Conservation (phyloP, 257 asterid species). For the Petrea volubilis region DNA sequence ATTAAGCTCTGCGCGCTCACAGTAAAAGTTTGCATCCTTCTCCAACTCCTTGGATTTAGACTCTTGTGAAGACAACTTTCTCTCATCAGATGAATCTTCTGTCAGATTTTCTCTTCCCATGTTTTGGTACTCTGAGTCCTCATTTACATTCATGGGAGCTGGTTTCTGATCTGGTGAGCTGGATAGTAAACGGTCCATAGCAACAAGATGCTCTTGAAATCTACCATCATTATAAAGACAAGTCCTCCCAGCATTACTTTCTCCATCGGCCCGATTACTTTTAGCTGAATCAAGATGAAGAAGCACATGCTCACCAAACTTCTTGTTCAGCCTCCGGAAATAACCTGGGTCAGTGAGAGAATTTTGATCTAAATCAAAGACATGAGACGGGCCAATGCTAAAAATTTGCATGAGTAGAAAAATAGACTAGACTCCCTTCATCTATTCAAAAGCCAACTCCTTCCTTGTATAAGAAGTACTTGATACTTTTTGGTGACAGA, state of each 20-base stretch:
- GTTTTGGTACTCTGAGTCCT: conserved; percentile 14
- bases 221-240: conserved; percentile 17
- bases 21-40: conserved; percentile 29
- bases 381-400: conserved; percentile 5
- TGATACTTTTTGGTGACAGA: neutral
- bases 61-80: conserved; percentile 23
- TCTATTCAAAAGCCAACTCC: neutral
- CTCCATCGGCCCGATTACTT: conserved; percentile 24
- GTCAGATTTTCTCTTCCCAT: conserved; percentile 22
- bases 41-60: conserved; percentile 21
- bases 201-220: conserved; percentile 22
- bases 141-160: neutral
- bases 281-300: conserved; percentile 30
- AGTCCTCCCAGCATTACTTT: conserved; percentile 22
- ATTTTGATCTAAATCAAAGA: conserved; percentile 8
- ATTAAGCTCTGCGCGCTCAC: conserved; percentile 25
- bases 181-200: conserved; percentile 20
- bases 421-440: neutral
- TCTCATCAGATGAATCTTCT: conserved; percentile 25
- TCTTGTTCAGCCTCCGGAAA: conserved; percentile 37
- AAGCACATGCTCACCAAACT: conserved; percentile 7
- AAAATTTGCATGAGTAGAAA: neutral
- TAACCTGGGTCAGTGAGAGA: conserved; percentile 35
- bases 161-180: conserved; percentile 28
- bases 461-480: neutral